Base-by-base conservation (phyloP, 1,139 yeast genomes). In the Candida gigantensis region DNA sequence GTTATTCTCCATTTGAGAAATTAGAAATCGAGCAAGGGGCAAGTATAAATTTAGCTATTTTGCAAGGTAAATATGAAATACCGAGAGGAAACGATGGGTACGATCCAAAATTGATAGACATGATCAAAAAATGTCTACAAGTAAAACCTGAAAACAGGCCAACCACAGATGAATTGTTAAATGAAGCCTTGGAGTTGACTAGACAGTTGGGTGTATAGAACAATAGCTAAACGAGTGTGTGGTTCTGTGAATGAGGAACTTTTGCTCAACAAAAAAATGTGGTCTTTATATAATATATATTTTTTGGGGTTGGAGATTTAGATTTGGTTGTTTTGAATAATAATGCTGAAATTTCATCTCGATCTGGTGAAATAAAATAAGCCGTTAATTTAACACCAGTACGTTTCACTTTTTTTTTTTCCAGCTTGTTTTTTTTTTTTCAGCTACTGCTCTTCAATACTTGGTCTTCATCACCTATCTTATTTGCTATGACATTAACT, bases 1-100 rank as follows among this genome's bases (percentile, higher is more conserved):
- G 85, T 1, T 72, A 73, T 27, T 84, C 95, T 2, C 97, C 97
- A 1, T 90, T 90, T 60, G 96, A 89, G 55, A 74, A 87, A 53
- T 79, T 84, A 52, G 94, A 88, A 49, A 73, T 78, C 30, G 82
- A 83, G 34, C 79, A 81, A 42, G 97, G 97, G 11, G 96, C 95
- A 3, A 85, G 84, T 44, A 68, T 89, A 45, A 79, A 74, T 40
- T 67, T 88, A 50, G 95, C 96, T 5, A 84, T 90, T 28, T 68
- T 79, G 17, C 81, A 77, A 43, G 95, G 90, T 1, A 77, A 72
- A 37, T 89, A 76, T 59, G 57, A 68, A 16, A 75, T 85, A 48
- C 97, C 97, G 0, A 46, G 44, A 5, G 61, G 53, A 33, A 47
- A 49, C 8, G 53, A 56, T 1, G 58, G 58, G 10, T 88, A 84